Conservation (phyloP, 2,329 filamentous ascomycete species). For the Helicocarpus griseus region DNA sequence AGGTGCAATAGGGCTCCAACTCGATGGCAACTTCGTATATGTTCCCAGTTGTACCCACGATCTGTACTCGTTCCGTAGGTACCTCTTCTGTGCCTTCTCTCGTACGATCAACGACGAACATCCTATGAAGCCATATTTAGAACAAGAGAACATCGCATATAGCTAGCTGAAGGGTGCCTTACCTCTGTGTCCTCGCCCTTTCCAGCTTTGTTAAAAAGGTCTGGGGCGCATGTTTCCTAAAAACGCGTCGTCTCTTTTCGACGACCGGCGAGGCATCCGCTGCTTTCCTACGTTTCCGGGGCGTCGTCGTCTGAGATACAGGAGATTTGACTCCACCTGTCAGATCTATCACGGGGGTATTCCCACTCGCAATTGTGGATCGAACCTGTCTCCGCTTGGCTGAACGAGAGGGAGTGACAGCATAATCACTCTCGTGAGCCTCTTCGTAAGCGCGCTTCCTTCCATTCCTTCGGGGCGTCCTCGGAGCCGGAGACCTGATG, state of each 20-base stretch:
- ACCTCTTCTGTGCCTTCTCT: conserved; percentile 34
- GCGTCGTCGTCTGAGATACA: not conserved
- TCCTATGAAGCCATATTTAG: conserved; percentile 23
- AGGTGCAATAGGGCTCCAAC: conserved; percentile 45
- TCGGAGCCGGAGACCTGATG: not conserved
- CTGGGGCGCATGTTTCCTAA: conserved; percentile 35
- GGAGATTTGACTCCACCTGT: conserved; percentile 6
- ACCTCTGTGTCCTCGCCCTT: conserved; percentile 42
- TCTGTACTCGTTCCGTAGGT: conserved; percentile 43
- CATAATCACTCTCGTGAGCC: not conserved
- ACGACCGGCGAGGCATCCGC: conserved; percentile 9
- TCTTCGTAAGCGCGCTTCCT: not conserved
- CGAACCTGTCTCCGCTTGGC: conserved; percentile 8
- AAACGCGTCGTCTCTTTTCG: conserved; percentile 27
- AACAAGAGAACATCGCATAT: not conserved
- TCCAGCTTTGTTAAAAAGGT: conserved; percentile 38
- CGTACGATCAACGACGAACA: conserved; percentile 48
- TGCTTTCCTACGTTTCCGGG: not conserved
- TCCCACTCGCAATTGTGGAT: not conserved
- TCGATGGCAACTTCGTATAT: conserved; percentile 50
- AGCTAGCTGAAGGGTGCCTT: not conserved
- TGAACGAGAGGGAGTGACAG: conserved; percentile 4
- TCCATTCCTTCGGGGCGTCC: not conserved
- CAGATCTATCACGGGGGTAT: conserved; percentile 13
- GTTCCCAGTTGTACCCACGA: conserved; percentile 54